These are phyloP conservation scores for Allantophomopsis lycopodina DNA, from an alignment of 2,329 filamentous ascomycete genomes.

Conservation along the genomic window DNA sequence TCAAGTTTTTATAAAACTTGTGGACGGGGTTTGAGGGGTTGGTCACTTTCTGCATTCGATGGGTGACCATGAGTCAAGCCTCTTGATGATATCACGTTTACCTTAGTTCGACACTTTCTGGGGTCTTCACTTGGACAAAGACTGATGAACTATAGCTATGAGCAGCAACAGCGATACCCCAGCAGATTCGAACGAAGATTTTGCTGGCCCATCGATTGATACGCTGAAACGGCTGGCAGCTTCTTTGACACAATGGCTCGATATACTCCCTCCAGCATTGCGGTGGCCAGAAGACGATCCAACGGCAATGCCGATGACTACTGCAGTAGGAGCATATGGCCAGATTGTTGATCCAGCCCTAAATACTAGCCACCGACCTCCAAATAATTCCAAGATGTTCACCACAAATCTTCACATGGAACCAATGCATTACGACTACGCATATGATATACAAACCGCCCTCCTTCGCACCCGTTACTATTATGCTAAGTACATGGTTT, in stretches of 20 bases:
- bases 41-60: too few relatives aligned
- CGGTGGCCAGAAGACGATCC: conserved; percentile 42
- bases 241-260: conserved; percentile 43
- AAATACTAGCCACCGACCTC: not conserved
- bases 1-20: not conserved
- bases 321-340: conserved; percentile 10
- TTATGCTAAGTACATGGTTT: conserved; percentile 41
- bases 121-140: not conserved
- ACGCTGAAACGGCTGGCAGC: conserved; percentile 35
- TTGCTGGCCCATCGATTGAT: conserved; percentile 13
- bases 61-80: too few relatives aligned
- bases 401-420: conserved; percentile 28
- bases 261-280: conserved; percentile 35
- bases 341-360: conserved; percentile 5
- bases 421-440: conserved; percentile 32
- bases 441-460: conserved; percentile 40
- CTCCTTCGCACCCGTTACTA: conserved; percentile 43
- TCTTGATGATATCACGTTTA: too few relatives aligned
- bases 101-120: too few relatives aligned
- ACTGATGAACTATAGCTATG: not conserved
- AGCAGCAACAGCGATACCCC: conserved; percentile 3
- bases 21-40: too few relatives aligned
- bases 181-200: conserved; percentile 4
- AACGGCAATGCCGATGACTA: conserved; percentile 24
- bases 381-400: conserved; percentile 24